These are phyloP conservation scores for Litchi chinensis DNA, from an alignment of 345 rosid genomes.

Conservation along the genomic window DNA sequence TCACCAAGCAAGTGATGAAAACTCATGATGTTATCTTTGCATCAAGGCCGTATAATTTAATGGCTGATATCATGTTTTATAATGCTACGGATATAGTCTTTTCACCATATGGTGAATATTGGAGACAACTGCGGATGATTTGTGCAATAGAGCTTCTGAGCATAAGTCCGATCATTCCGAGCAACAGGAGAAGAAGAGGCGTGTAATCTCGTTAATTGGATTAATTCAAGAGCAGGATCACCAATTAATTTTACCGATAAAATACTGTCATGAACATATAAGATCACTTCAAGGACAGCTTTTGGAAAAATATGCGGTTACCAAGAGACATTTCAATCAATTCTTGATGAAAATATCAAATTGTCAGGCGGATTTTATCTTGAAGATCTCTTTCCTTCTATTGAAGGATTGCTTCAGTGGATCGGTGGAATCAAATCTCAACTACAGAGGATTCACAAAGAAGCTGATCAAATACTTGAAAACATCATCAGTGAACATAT, in stretches of 20 bases:
- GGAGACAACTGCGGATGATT: constrained; percentile 18
- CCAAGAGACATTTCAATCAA: too few species aligned
- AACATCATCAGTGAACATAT: too few species aligned
- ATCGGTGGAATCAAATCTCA: too few species aligned
- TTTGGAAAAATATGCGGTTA: too few species aligned
- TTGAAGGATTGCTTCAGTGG: too few species aligned
- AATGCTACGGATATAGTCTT: constrained; percentile 7
- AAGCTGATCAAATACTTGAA: too few species aligned
- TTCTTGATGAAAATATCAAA: too few species aligned
- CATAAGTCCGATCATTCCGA: not conserved
- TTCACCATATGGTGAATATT: constrained; percentile 15
- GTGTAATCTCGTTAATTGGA: not conserved
- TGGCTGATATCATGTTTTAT: constrained; percentile 8
- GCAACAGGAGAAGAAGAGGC: constrained; percentile 21
- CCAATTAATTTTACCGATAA: constrained; percentile 6
- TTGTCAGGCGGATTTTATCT: too few species aligned
- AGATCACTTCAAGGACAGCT: constrained; percentile 13
- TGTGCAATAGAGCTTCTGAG: constrained; percentile 3
- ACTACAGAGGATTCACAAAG: too few species aligned
- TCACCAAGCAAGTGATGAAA: constrained; percentile 35
- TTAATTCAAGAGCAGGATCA: not conserved
- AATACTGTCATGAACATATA: not conserved
- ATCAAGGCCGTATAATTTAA: constrained; percentile 21
- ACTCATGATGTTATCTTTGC: constrained; percentile 32
- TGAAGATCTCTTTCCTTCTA: too few species aligned